Conservation (phyloP, 2,329 filamentous ascomycete genomes). For the Aciculosporium take region DNA sequence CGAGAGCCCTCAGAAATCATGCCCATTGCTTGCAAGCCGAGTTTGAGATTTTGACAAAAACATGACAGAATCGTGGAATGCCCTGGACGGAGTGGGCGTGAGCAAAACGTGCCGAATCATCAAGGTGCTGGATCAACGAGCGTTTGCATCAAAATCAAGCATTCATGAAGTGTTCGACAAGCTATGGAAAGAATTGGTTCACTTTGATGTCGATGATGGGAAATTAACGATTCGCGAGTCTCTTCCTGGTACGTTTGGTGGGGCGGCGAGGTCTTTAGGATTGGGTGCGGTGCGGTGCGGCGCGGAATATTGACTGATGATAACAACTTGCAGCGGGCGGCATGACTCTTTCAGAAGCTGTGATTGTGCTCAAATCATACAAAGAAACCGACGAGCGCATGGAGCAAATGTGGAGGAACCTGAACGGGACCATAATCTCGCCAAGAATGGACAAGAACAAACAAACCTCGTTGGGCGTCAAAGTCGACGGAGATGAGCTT, state of each 20-base stretch:
- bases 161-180: slow-evolving; percentile 52
- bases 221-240: slow-evolving; percentile 41
- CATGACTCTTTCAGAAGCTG: slow-evolving; percentile 38
- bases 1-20: not conserved
- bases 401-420: slow-evolving; percentile 44
- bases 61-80: slow-evolving; percentile 36
- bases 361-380: slow-evolving; percentile 42
- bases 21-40: not conserved
- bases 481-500: slow-evolving; percentile 27
- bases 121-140: slow-evolving; percentile 49
- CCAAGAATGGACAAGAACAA: slow-evolving; percentile 39
- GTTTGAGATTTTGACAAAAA: slow-evolving; percentile 8
- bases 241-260: slow-evolving; percentile 29
- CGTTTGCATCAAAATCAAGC: slow-evolving; percentile 49
- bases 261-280: too few relatives aligned
- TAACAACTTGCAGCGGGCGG: slow-evolving; percentile 27
- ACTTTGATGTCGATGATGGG: slow-evolving; percentile 41
- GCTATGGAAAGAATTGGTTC: slow-evolving; percentile 58
- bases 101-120: slow-evolving; percentile 48
- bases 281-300: too few relatives aligned
- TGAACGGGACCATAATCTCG: slow-evolving; percentile 46
- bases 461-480: slow-evolving; percentile 23
- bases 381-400: slow-evolving; percentile 48
- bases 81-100: slow-evolving; percentile 44
- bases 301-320: not conserved